Conservation (phyloP, 2,329 filamentous ascomycete genomes). For the Aspergillus floridensis region DNA sequence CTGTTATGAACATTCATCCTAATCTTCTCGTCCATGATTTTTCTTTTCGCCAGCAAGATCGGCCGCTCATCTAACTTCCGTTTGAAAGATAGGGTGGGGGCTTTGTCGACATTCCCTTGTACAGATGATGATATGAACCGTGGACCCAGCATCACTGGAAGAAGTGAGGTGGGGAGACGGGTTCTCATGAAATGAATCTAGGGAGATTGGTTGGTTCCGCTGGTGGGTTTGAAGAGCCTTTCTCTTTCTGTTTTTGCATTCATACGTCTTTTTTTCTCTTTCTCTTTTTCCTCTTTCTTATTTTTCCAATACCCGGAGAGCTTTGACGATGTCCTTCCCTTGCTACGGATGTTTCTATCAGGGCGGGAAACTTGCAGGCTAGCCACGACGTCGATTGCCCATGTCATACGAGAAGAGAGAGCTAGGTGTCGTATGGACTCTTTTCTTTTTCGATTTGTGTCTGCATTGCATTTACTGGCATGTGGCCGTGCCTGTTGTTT, state of each 20-base stretch:
- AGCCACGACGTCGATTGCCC: slow-evolving; percentile 18
- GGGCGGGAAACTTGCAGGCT: slow-evolving; percentile 18
- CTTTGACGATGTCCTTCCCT: slow-evolving; percentile 16
- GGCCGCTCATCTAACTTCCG: slow-evolving; percentile 16
- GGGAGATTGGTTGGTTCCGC: slow-evolving; percentile 17
- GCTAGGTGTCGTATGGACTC: slow-evolving; percentile 5
- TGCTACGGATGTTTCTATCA: background rate
- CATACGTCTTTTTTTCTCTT: slow-evolving; percentile 5
- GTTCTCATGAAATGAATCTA: slow-evolving; percentile 13
- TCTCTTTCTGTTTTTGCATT: slow-evolving; percentile 5
- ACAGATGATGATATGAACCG: slow-evolving; percentile 18
- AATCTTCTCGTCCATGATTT: slow-evolving; percentile 25
- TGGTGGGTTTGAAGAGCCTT: slow-evolving; percentile 8
- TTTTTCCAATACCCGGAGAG: slow-evolving; percentile 29
- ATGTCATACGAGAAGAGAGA: slow-evolving; percentile 12
- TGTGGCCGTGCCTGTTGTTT: slow-evolving; percentile 6
- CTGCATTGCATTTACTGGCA: slow-evolving; percentile 21
- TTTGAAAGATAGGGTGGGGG: slow-evolving; percentile 12
- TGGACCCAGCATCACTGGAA: background rate
- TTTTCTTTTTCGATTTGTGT: slow-evolving; percentile 16
- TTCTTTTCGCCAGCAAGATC: slow-evolving; percentile 12
- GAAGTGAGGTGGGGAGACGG: slow-evolving; percentile 10
- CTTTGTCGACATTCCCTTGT: slow-evolving; percentile 20
- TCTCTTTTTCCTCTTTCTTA: slow-evolving; percentile 10
- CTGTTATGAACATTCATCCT: slow-evolving; percentile 21